phyloP scores from a whole-genome alignment of 805 yeast genomes.

The Ogataea degrootiae region DNA sequence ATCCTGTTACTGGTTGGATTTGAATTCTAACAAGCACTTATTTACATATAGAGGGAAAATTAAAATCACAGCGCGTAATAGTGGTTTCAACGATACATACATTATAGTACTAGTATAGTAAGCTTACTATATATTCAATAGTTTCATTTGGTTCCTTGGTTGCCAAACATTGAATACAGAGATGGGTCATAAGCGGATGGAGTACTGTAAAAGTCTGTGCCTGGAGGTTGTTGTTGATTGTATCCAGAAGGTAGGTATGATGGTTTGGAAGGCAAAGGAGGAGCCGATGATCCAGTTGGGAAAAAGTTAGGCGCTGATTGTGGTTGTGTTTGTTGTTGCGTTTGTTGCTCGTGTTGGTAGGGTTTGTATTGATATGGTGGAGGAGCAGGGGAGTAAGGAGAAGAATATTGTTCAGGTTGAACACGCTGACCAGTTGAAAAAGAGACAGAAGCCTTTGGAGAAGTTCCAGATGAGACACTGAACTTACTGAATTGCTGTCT shows the following conservation, averaged over 20 bases:
- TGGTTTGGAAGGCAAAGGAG: slow-evolving; percentile 28
- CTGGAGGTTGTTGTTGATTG: slow-evolving; percentile 9
- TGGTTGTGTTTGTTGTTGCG: not conserved
- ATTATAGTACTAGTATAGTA: too few species aligned
- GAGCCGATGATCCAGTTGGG: slow-evolving; percentile 9
- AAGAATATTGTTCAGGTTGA: slow-evolving; percentile 12
- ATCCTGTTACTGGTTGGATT: too few species aligned
- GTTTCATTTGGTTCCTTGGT: slow-evolving; percentile 6
- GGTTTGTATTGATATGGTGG: slow-evolving; percentile 8
- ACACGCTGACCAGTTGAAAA: slow-evolving; percentile 12
- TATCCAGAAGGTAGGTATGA: slow-evolving; percentile 1
- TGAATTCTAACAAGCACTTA: too few species aligned
- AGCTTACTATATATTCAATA: not conserved
- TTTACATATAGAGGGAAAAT: too few species aligned
- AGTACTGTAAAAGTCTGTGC: slow-evolving; percentile 39
- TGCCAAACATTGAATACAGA: slow-evolving; percentile 36
- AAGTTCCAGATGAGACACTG: slow-evolving; percentile 11
- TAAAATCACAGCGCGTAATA: too few species aligned
- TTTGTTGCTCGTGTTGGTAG: not conserved
- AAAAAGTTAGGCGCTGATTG: not conserved
- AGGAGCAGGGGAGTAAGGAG: slow-evolving; percentile 8
- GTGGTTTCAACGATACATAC: too few species aligned
- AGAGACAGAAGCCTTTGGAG: slow-evolving; percentile 6
- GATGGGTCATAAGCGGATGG: slow-evolving; percentile 49
- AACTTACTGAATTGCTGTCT: slow-evolving; percentile 16